Evolutionary conservation across 2,329 filamentous ascomycete species (phyloP).

Genomic region (Capronia coronata): DNA sequence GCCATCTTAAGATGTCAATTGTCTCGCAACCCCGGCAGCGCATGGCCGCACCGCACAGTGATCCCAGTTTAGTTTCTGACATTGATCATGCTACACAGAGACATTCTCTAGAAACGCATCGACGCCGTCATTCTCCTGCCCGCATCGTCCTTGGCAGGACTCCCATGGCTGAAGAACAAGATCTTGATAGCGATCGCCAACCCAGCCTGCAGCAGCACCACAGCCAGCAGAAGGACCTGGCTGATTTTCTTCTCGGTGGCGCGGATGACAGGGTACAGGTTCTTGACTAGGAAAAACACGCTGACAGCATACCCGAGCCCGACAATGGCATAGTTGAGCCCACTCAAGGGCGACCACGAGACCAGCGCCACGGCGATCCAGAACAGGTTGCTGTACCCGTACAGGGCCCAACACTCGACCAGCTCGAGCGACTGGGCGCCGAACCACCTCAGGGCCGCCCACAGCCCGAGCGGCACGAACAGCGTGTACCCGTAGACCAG

Average conservation of each 20-base stretch:
- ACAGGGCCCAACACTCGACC: constrained; percentile 90
- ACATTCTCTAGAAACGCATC: constrained; percentile 1
- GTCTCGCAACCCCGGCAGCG: too few relatives aligned
- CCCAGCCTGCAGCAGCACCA: constrained; percentile 80
- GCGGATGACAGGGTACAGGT: constrained; percentile 83
- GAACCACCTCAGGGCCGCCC: constrained; percentile 88
- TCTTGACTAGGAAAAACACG: constrained; percentile 76
- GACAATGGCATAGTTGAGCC: constrained; percentile 91
- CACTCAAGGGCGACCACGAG: constrained; percentile 76
- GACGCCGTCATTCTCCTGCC: constrained; percentile 10
- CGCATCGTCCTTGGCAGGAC: constrained; percentile 46
- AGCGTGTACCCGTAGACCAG: constrained; percentile 93
- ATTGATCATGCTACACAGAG: too few relatives aligned
- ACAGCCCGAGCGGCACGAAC: constrained; percentile 76
- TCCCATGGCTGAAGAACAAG: constrained; percentile 79
- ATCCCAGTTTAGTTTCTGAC: too few relatives aligned
- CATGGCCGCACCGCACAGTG: too few relatives aligned
- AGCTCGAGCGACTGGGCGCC: constrained; percentile 88
- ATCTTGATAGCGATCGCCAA: constrained; percentile 92
- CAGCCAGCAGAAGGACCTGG: constrained; percentile 76
- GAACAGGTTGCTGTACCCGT: constrained; percentile 93
- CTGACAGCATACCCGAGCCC: constrained; percentile 76
- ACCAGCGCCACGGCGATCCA: constrained; percentile 94
- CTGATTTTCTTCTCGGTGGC: constrained; percentile 89
- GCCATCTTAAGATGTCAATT: too few relatives aligned